These are phyloP conservation scores for Alternaria dauci DNA, from an alignment of 2,329 filamentous ascomycete genomes.

Conservation along the genomic window DNA sequence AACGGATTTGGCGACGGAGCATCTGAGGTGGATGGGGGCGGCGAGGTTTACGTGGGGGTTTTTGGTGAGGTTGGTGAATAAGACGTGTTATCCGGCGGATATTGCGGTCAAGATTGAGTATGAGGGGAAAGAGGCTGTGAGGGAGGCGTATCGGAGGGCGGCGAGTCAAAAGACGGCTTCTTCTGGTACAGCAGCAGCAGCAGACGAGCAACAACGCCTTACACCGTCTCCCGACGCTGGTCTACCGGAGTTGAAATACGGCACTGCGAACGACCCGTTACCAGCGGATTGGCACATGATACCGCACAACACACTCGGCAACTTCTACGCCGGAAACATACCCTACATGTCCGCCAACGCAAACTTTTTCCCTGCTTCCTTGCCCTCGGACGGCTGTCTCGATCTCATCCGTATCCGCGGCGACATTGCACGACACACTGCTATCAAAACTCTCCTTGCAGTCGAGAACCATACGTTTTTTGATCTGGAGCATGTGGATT, in stretches of 20 bases:
- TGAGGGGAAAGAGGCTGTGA: conserved; percentile 76
- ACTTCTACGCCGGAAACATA: conserved; percentile 96
- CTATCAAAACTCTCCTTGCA: conserved; percentile 73
- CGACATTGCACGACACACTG: conserved; percentile 71
- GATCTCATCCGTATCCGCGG: conserved; percentile 85
- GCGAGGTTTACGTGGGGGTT: conserved; percentile 87
- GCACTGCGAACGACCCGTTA: conserved; percentile 78
- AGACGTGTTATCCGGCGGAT: conserved; percentile 87
- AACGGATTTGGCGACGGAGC: conserved; percentile 85
- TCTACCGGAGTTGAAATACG: conserved; percentile 78
- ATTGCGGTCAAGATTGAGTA: conserved; percentile 85
- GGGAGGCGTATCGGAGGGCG: conserved; percentile 69
- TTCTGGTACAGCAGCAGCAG: not conserved
- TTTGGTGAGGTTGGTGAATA: conserved; percentile 75
- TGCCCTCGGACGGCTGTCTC: conserved; percentile 84
- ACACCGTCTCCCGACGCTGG: conserved; percentile 43
- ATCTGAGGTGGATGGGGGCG: conserved; percentile 91
- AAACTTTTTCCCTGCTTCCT: conserved; percentile 85
- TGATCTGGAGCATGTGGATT: conserved; percentile 77
- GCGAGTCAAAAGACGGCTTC: conserved; percentile 30
- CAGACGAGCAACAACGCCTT: conserved; percentile 30
- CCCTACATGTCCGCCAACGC: conserved; percentile 86
- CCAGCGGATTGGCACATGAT: conserved; percentile 79
- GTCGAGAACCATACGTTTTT: conserved; percentile 80
- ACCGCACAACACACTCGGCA: conserved; percentile 80